Conservation (phyloP, 129 eudicot genomes). For the Apium graveolens region DNA sequence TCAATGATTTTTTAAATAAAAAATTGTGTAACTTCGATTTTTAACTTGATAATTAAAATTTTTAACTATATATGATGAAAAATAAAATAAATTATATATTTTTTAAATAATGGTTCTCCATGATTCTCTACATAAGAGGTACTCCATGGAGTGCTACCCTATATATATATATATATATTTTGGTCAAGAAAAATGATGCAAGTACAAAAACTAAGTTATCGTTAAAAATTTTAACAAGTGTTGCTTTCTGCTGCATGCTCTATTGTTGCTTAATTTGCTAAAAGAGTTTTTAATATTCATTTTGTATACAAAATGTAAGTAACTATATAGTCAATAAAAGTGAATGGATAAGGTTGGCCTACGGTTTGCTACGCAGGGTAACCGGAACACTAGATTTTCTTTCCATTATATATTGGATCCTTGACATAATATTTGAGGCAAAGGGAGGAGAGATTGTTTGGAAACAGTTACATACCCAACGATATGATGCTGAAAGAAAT, state of each 20-base stretch:
- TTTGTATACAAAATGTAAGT: not conserved
- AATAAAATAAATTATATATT: too few relatives aligned
- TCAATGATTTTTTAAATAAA: too few relatives aligned
- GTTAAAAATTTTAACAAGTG: not conserved
- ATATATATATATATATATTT: not conserved
- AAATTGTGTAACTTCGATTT: too few relatives aligned
- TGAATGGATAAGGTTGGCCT: not conserved
- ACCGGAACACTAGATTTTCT: not conserved
- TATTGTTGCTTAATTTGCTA: not conserved
- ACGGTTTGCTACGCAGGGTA: not conserved
- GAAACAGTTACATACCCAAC: conserved; percentile 37
- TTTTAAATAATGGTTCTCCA: too few relatives aligned
- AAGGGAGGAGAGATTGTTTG: not conserved
- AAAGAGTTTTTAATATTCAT: not conserved
- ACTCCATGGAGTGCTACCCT: too few relatives aligned
- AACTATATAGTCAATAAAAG: not conserved
- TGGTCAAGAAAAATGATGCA: not conserved
- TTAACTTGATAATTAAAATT: too few relatives aligned
- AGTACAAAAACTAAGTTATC: not conserved
- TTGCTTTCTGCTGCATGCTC: not conserved
- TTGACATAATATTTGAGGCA: not conserved
- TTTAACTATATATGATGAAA: too few relatives aligned
- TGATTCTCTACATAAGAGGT: too few relatives aligned
- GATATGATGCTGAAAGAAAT: conserved; percentile 86
- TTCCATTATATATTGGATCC: not conserved